Conservation (phyloP, 305 asterid species). For the Petunia hybrid region DNA sequence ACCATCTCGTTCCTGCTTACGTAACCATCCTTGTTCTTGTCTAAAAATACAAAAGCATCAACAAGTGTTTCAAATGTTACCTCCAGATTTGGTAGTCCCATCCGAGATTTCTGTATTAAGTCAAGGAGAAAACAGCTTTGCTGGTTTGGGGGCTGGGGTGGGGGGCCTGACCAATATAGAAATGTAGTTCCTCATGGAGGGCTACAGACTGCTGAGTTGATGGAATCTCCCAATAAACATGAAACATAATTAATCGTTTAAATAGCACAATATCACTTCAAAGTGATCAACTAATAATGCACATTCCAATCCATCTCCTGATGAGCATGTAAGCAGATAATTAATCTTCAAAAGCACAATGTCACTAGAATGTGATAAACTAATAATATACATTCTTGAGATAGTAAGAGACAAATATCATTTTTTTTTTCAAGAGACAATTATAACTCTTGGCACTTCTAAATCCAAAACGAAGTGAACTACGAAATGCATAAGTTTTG, state of each 20-base stretch:
- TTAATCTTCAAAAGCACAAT: not conserved
- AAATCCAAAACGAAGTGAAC: no score
- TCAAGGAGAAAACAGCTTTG: constrained; percentile 49
- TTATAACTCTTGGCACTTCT: not conserved
- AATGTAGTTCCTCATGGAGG: constrained; percentile 8
- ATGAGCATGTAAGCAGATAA: constrained; percentile 12
- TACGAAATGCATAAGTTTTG: not conserved
- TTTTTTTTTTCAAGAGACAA: no score
- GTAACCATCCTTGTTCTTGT: constrained; percentile 88
- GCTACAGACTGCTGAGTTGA: not conserved
- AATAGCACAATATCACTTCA: no score
- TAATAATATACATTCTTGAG: not conserved
- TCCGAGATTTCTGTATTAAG: constrained; percentile 57
- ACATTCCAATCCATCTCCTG: not conserved
- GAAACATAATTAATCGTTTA: no score
- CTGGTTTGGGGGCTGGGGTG: not conserved
- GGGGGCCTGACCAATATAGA: not conserved
- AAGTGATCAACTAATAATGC: no score
- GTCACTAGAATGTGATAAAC: not conserved
- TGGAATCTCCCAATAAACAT: no score
- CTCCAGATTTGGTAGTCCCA: constrained; percentile 71
- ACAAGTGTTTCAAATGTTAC: constrained; percentile 81
- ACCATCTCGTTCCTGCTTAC: constrained; percentile 89
- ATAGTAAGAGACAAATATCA: not conserved
- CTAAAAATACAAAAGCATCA: constrained; percentile 80